These are phyloP conservation scores for Tripidium arundinaceum DNA, from an alignment of 202 grass and related monocot genomes.

Conservation along the genomic window DNA sequence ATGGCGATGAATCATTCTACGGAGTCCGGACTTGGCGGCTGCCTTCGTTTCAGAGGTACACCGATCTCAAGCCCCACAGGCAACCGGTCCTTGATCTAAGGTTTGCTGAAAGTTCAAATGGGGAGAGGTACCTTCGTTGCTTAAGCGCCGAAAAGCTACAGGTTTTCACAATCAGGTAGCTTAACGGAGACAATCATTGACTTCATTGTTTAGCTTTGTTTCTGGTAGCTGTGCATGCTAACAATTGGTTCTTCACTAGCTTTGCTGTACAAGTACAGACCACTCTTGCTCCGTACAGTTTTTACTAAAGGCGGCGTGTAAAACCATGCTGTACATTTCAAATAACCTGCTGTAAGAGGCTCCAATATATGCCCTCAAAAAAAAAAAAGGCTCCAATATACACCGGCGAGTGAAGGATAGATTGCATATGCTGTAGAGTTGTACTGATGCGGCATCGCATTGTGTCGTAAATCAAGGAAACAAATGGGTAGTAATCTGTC, in stretches of 20 bases:
- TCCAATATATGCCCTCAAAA: no score
- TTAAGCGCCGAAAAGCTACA: conserved; percentile 61
- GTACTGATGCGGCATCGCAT: neutral
- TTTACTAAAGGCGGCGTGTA: neutral
- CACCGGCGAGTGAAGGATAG: neutral
- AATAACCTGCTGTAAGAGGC: neutral
- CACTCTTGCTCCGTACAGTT: conserved; percentile 18
- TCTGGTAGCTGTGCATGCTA: neutral
- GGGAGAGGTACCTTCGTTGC: conserved; percentile 58
- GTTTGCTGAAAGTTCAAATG: conserved; percentile 35
- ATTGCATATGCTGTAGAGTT: neutral
- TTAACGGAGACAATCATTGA: conserved; percentile 20
- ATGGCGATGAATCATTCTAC: conserved; percentile 53
- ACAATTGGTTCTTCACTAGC: neutral
- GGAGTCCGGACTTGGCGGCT: conserved; percentile 59
- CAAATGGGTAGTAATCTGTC: conserved; percentile 8
- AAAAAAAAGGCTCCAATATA: no score
- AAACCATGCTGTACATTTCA: neutral
- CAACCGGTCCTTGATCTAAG: conserved; percentile 80
- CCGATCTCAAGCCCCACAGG: conserved; percentile 55
- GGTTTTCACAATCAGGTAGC: conserved; percentile 47
- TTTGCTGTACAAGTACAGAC: neutral
- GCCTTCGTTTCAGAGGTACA: conserved; percentile 51
- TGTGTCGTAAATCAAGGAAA: conserved; percentile 6
- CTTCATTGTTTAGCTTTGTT: neutral